Base-by-base conservation (phyloP, 495 filamentous ascomycete genomes). In the Annulohypoxylon stygium region DNA sequence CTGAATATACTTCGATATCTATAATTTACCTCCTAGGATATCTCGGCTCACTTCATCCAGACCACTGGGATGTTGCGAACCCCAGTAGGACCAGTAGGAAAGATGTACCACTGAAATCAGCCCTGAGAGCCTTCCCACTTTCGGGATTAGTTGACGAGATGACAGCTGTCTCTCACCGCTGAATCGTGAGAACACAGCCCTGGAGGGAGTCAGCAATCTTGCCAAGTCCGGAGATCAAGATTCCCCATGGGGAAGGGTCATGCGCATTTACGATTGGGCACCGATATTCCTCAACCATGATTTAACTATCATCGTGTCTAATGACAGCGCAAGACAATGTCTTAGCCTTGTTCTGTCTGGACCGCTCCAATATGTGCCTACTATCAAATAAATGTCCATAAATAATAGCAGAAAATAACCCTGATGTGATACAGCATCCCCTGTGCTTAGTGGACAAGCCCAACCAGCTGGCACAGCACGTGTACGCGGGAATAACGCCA, bases 171-270 rank as follows among this genome's bases (percentile, higher is more conserved):
- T 9, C 41, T 55, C 30, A n/a, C 26, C 39, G 51, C 23, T 12
- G 51, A 53, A 33, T 61, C 26, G 51, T 50, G 36, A 69, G 25
- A 64, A 53, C 34, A 64, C 34, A 54, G 20, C 20, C 20, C 20
- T 23, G 20, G 20, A 23, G 26, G 25, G 23, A 33, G 43, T 39
- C 57, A 57, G 39, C 26, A 66, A 69, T 74, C 45, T 74, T 25
- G 66, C 71, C 66, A 74, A 74, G 71, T 61, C 18, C 25, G 12
- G 41, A 66, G 61, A 69, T 69, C 65, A 69, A 69, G 61, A 66
- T 66, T 61, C 71, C 71, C 71, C 61, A 61, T 41, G 66, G 65
- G 66, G 61, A 59, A 11, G 36, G 58, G 57, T 66, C 66, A 69
- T 66, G 53, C 65, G 61, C 54, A 30, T 12, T 54, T 36, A 14